Conservation (phyloP, 2,329 filamentous ascomycete species). For the Claviceps purpurea region DNA sequence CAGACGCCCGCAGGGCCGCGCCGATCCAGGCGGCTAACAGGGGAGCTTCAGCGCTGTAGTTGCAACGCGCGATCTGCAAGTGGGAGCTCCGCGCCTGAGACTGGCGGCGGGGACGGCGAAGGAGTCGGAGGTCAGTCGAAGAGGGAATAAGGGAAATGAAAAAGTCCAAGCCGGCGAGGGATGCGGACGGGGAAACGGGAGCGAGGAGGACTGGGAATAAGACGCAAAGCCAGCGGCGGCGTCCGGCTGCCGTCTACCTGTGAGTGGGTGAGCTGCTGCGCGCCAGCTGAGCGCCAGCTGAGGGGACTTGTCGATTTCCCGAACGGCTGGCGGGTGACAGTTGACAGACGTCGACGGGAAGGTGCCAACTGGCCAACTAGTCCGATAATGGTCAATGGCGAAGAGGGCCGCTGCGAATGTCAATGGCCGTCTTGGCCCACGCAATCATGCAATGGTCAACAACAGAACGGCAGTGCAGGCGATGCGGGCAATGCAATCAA, state of each 20-base stretch:
- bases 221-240: not conserved
- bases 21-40: not conserved
- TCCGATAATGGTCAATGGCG: not conserved
- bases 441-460: too few species aligned
- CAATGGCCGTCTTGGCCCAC: too few species aligned
- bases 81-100: not conserved
- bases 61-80: not conserved
- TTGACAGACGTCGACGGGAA: not conserved
- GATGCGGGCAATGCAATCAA: too few species aligned
- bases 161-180: not conserved
- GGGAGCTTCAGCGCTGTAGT: not conserved
- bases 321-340: not conserved
- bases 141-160: slow-evolving; percentile 2
- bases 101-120: not conserved
- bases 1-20: not conserved
- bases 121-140: too few species aligned
- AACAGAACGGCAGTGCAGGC: too few species aligned
- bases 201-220: slow-evolving; percentile 8
- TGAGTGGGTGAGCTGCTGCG: not conserved
- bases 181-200: slow-evolving; percentile 7
- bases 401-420: too few species aligned
- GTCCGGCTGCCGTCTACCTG: not conserved
- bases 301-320: not conserved
- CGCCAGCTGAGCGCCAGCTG: not conserved
- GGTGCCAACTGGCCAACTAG: not conserved